Evolutionary conservation across 176 grass and related monocot species (phyloP).

Genomic region (Bolboschoenus planiculmis): DNA sequence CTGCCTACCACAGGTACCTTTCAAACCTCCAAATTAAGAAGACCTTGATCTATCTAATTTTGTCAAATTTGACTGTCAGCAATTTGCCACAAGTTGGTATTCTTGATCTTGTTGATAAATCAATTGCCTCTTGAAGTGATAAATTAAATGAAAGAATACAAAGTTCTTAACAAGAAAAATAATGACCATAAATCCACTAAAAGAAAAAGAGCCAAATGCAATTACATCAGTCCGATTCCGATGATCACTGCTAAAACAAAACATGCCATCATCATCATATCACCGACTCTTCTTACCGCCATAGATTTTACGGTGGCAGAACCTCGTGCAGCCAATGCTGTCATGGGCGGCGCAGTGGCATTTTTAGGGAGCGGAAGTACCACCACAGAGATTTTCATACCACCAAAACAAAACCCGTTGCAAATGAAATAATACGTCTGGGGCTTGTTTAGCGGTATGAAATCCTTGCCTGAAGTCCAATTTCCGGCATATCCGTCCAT

Average conservation of each 20-base stretch:
- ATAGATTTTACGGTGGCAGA: not conserved
- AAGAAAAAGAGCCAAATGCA: not conserved
- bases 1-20: too few relatives aligned
- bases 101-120: not conserved
- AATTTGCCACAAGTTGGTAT: not conserved
- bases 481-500: conserved; percentile 65
- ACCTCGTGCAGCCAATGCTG: not conserved
- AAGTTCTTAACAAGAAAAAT: not conserved
- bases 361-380: conserved; percentile 33
- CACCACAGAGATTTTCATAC: conserved; percentile 68
- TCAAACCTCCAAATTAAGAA: too few relatives aligned
- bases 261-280: not conserved
- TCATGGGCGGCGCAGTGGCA: not conserved
- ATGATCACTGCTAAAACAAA: not conserved
- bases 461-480: conserved; percentile 92
- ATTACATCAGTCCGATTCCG: not conserved
- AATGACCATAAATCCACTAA: not conserved
- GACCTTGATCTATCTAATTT: not conserved
- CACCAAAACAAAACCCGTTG: conserved; percentile 60
- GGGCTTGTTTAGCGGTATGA: conserved; percentile 50
- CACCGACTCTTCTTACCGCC: not conserved
- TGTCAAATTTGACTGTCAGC: not conserved
- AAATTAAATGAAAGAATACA: not conserved
- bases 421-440: conserved; percentile 75
- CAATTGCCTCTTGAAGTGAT: not conserved